Base-by-base conservation (phyloP, 768 basidiomycete species). In the Chalciporus pseudorubinellus region DNA sequence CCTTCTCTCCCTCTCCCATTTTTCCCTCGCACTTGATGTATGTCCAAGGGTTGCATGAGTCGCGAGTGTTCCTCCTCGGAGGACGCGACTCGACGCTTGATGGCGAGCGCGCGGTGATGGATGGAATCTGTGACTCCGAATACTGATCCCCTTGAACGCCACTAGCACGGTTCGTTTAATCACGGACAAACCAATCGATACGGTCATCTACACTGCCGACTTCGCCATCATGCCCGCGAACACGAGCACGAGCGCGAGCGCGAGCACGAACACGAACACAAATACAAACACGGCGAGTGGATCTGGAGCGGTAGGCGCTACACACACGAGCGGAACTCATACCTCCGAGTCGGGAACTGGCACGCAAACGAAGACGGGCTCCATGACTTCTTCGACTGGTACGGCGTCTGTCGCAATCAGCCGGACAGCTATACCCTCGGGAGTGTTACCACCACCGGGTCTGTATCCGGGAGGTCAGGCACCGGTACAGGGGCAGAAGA, bases 171-270 rank as follows among this genome's bases (percentile, higher is more conserved):
- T 76, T 19, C 67, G 64, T 33, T 76, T 76, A 41, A 55, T 59
- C 40, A 63, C 66, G 49, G 39, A 52, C 20, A 44, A 53, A 3
- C 71, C 70, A 13, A 48, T 42, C 12, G 28, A 52, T 5, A n/a
- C 52, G 21, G 70, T 70, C 1, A 58, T 79, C 20, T 84, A 78
- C 60, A 77, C 79, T 18, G 76, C 81, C 8, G 72, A 78, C 55
- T 86, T 86, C 50, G 58, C 54, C 34, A 76, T 84, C 39, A 44
- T 62, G 6, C 54, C 64, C 44, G 51, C 58, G 24, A 59, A 63
- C 33, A 55, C 45, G 43, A 59, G 52, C 26, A 28, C 43, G 34
- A 44, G 28, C 33, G 41, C 45, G 40, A 12, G 6, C 4, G 12
- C 29, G 34, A 31, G 31, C 10, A 31, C 31, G 10, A 33, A 16